A percentile compares a stretch with the other conserved stretches of the same genome.
Conservation (phyloP, 495 filamentous ascomycete genomes). For the Oidiodendron maius region DNA sequence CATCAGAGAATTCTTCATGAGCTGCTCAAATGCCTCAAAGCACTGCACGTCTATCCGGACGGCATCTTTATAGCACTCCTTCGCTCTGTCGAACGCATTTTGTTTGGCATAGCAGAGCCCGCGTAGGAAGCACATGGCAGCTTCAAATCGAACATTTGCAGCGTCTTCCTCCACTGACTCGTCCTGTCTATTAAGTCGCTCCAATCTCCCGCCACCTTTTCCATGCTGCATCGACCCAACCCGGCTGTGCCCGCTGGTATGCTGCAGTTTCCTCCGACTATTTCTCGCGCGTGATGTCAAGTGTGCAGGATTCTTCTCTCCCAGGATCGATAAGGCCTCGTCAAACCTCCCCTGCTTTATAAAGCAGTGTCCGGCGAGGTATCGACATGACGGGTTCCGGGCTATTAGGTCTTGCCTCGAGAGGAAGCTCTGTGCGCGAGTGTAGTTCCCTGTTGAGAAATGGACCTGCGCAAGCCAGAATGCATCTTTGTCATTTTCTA, state of each 20-base stretch:
- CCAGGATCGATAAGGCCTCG: slow-evolving; percentile 81
- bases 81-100: slow-evolving; percentile 94
- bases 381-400: slow-evolving; percentile 79
- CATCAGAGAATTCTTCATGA: slow-evolving; percentile 97
- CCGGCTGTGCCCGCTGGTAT: slow-evolving; percentile 30
- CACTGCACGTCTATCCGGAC: slow-evolving; percentile 96
- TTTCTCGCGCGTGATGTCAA: slow-evolving; percentile 62
- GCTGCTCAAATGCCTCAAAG: slow-evolving; percentile 94
- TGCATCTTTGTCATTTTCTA: slow-evolving; percentile 84
- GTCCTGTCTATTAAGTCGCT: slow-evolving; percentile 46
- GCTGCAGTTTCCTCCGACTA: slow-evolving; percentile 51
- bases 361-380: slow-evolving; percentile 87
- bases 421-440: slow-evolving; percentile 77
- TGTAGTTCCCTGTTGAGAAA: slow-evolving; percentile 90
- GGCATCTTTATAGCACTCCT: slow-evolving; percentile 97
- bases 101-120: slow-evolving; percentile 95
- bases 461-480: slow-evolving; percentile 94
- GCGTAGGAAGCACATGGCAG: slow-evolving; percentile 93
- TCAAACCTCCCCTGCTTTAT: slow-evolving; percentile 86
- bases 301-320: slow-evolving; percentile 87
- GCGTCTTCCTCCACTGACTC: slow-evolving; percentile 43
- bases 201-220: slow-evolving; percentile 32
- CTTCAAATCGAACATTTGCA: slow-evolving; percentile 78
- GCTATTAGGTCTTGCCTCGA: slow-evolving; percentile 76
- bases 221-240: slow-evolving; percentile 22